Percentiles rank a stretch among this genome's conserved stretches.
Conservation (phyloP, 371 early-diverging fungal species). For the Mortierella sp. region DNA sequence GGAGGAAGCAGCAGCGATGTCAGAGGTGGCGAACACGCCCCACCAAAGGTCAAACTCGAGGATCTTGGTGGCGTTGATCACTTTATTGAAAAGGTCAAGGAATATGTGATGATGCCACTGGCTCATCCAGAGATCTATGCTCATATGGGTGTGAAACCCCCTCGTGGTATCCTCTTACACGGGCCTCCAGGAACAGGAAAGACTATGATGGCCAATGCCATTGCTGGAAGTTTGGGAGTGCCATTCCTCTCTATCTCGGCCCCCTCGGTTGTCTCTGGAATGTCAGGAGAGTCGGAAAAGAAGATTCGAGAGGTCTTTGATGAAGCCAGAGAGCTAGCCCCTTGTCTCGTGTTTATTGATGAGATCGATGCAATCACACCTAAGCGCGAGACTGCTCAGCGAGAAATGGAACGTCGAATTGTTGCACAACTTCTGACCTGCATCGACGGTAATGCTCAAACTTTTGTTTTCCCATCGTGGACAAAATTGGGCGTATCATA, state of each 20-base stretch:
- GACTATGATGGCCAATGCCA: conserved; percentile 97
- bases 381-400: conserved; percentile 98
- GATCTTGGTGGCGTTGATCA: conserved; percentile 94
- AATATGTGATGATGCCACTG: conserved; percentile 97
- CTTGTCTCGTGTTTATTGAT: conserved; percentile 99
- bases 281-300: conserved; percentile 99
- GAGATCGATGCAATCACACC: conserved; percentile 99
- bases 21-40: conserved; percentile 51
- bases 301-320: conserved; percentile 99
- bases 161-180: conserved; percentile 96
- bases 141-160: conserved; percentile 97
- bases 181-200: conserved; percentile 99
- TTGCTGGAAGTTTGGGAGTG: conserved; percentile 96
- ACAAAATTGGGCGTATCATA: not conserved
- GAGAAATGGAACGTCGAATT: conserved; percentile 99
- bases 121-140: conserved; percentile 96
- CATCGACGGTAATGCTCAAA: conserved; percentile 84
- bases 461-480: not conserved
- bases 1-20: conserved; percentile 9
- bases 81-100: conserved; percentile 92
- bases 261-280: conserved; percentile 98
- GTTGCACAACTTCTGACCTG: conserved; percentile 99
- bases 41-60: conserved; percentile 74
- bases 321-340: conserved; percentile 91
- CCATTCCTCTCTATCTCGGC: conserved; percentile 98